Evolutionary conservation across 1,284 basidiomycete genomes (phyloP).

Genomic region (Coriolopsis trogii): DNA sequence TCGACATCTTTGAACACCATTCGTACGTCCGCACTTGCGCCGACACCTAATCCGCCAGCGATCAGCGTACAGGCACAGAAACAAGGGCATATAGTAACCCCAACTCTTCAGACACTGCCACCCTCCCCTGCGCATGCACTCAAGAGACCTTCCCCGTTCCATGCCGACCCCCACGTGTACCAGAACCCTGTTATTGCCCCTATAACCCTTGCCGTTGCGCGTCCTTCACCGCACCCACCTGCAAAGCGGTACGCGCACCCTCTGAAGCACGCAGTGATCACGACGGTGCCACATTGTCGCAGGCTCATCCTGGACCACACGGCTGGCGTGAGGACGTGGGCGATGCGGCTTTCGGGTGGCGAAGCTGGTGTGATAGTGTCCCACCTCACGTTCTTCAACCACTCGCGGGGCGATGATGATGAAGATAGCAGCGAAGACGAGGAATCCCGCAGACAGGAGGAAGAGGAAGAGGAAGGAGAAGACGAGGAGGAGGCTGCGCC

Average conservation of each 20-base stretch:
- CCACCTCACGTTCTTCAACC: slow-evolving; percentile 54
- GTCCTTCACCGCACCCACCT: slow-evolving; percentile 41
- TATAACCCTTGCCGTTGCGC: slow-evolving; percentile 11
- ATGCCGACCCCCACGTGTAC: slow-evolving; percentile 52
- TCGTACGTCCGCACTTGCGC: slow-evolving; percentile 7
- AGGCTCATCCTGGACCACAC: slow-evolving; percentile 56
- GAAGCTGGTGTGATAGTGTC: slow-evolving; percentile 56
- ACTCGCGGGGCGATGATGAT: slow-evolving; percentile 54
- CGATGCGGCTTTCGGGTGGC: slow-evolving; percentile 54
- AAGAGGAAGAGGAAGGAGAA: slow-evolving; percentile 25
- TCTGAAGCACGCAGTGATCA: slow-evolving; percentile 49
- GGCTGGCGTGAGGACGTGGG: slow-evolving; percentile 72
- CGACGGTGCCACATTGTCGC: slow-evolving; percentile 60
- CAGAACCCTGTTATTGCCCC: slow-evolving; percentile 35
- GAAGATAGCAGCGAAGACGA: slow-evolving; percentile 35
- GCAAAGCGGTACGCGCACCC: slow-evolving; percentile 19
- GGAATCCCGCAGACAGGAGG: slow-evolving; percentile 25
- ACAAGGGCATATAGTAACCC: slow-evolving; percentile 12
- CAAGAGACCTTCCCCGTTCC: no score
- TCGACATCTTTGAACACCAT: slow-evolving; percentile 28
- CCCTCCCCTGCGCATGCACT: no score
- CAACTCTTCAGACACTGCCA: no score
- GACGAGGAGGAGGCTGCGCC: slow-evolving; percentile 13
- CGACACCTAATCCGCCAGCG: slow-evolving; percentile 14
- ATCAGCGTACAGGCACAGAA: slow-evolving; percentile 7